phyloP scores from a whole-genome alignment of 129 eudicot species.

The Flaveria robusta region DNA sequence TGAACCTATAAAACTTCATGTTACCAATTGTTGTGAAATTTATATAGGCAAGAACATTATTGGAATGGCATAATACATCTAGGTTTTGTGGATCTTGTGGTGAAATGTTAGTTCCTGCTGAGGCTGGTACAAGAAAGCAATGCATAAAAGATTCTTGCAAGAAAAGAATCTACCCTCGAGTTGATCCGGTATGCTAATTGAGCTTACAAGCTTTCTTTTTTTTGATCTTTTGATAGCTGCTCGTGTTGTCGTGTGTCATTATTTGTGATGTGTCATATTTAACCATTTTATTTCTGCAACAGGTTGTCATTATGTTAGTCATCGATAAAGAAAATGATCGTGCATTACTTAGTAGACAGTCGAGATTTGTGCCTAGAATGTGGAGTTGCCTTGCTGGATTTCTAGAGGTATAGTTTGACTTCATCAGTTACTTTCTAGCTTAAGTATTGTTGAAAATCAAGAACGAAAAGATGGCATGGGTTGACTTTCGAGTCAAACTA shows the following conservation, averaged over 20 bases:
- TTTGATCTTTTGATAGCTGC: background rate
- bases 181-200: constrained; percentile 67
- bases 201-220: background rate
- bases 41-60: constrained; percentile 76
- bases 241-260: background rate
- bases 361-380: constrained; percentile 95
- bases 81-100: constrained; percentile 93
- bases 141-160: constrained; percentile 73
- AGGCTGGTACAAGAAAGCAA: constrained; percentile 85
- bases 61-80: constrained; percentile 83
- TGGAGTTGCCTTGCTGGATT: constrained; percentile 98
- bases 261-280: background rate
- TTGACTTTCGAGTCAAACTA: background rate
- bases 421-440: background rate
- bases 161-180: constrained; percentile 86
- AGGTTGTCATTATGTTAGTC: constrained; percentile 95
- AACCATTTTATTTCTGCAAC: constrained; percentile 20
- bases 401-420: constrained; percentile 54
- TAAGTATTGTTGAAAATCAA: background rate
- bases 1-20: background rate
- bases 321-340: constrained; percentile 84
- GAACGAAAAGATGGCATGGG: background rate
- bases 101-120: constrained; percentile 57
- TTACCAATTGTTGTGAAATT: constrained; percentile 5
- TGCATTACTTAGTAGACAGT: constrained; percentile 69